Evolutionary conservation across 371 early-diverging fungal species (phyloP).

Genomic region (Mucor racemosus): DNA sequence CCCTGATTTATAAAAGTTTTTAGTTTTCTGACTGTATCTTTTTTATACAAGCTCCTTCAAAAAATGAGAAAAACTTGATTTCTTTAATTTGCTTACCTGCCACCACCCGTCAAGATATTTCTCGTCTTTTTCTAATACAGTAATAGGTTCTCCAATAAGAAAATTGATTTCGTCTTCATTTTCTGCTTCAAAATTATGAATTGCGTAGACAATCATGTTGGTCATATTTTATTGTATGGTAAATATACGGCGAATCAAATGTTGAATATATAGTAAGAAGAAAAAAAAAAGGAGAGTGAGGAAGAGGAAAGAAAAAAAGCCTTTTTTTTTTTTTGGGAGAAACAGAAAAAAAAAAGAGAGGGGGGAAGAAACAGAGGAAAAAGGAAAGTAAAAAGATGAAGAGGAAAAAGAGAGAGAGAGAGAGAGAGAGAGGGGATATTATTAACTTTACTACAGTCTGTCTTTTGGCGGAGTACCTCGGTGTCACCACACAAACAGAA

Average conservation of each 20-base stretch:
- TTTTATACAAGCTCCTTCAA: background rate
- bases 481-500: constrained; percentile 5
- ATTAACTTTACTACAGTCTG: background rate
- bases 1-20: constrained; percentile 33
- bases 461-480: constrained; percentile 5
- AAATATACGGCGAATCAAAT: background rate
- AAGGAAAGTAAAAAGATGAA: constrained; percentile 11
- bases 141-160: constrained; percentile 68
- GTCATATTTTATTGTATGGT: constrained; percentile 16
- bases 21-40: background rate
- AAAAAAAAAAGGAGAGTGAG: constrained; percentile 1
- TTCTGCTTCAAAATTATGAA: constrained; percentile 72
- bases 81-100: constrained; percentile 59
- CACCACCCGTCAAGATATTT: constrained; percentile 87
- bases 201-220: constrained; percentile 62
- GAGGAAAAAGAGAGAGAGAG: constrained; percentile 6
- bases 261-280: constrained; percentile 3
- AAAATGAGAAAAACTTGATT: background rate
- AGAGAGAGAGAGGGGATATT: constrained; percentile 5
- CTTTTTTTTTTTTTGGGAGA: background rate
- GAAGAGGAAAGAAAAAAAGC: background rate
- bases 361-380: background rate
- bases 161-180: constrained; percentile 82
- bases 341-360: background rate
- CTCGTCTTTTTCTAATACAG: constrained; percentile 81